A percentile compares a stretch with the other conserved stretches of the same genome.
phyloP scores from a whole-genome alignment of 2,329 filamentous ascomycete genomes.

The Zymoseptoria brevis region DNA sequence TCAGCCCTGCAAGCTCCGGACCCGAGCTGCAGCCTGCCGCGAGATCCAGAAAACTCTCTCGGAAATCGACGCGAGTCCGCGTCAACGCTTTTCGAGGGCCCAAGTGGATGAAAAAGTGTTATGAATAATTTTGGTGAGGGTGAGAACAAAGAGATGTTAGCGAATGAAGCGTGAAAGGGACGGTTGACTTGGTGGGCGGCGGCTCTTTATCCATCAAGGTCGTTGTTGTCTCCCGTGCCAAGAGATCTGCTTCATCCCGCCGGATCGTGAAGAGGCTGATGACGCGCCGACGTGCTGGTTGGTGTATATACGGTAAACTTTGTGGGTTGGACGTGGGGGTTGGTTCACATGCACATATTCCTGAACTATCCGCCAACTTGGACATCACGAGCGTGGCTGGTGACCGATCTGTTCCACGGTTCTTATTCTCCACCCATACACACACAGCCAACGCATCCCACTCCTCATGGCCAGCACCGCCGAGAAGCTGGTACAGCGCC shows the following conservation, averaged over 20 bases:
- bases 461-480: constrained; percentile 21
- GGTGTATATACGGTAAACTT: neutral
- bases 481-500: constrained; percentile 38
- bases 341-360: neutral
- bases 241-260: neutral
- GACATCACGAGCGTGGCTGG: neutral
- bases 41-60: neutral
- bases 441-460: constrained; percentile 1
- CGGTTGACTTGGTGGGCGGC: neutral
- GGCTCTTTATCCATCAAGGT: neutral
- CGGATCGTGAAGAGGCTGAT: neutral
- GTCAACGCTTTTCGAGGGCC: neutral
- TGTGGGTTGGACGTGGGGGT: neutral
- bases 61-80: neutral
- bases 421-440: neutral
- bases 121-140: neutral
- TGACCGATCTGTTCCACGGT: neutral
- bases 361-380: neutral
- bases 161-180: constrained; percentile 1
- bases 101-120: neutral
- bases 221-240: neutral
- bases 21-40: neutral
- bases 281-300: neutral
- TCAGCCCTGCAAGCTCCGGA: neutral
- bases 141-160: neutral